Evolutionary conservation across 176 grass and related monocot species (phyloP).

Genomic region (Tuctoria greenei): DNA sequence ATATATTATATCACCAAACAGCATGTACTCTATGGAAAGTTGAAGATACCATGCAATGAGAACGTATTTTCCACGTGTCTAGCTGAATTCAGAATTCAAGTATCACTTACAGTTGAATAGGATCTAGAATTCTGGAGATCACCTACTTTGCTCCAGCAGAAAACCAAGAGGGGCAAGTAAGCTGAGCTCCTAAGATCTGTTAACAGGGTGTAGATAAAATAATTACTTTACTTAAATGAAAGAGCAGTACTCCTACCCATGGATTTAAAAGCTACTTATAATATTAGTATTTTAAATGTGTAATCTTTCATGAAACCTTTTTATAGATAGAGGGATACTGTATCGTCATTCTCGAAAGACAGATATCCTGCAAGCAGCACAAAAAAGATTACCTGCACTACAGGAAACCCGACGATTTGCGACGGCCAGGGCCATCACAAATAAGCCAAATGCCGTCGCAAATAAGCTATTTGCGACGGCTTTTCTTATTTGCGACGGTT

Average conservation of each 20-base stretch:
- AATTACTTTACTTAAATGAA: not conserved
- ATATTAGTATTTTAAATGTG: not conserved
- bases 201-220: constrained; percentile 5
- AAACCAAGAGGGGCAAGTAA: constrained; percentile 79
- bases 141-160: constrained; percentile 70
- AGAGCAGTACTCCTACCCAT: not conserved
- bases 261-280: not conserved
- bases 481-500: no score
- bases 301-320: constrained; percentile 42
- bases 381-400: constrained; percentile 89
- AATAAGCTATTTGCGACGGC: no score
- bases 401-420: no score
- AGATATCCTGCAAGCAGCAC: constrained; percentile 82
- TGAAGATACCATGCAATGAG: not conserved
- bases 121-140: constrained; percentile 71
- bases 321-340: constrained; percentile 61
- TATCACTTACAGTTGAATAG: constrained; percentile 63
- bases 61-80: constrained; percentile 14
- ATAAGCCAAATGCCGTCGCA: no score
- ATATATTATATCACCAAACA: not conserved
- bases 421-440: no score
- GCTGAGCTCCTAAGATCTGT: constrained; percentile 77
- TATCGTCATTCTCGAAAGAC: constrained; percentile 81
- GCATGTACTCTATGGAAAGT: not conserved
- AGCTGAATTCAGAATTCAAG: not conserved